Base-by-base conservation (phyloP, 352 stramenopile species). In the Phytopythium oedochilum region DNA sequence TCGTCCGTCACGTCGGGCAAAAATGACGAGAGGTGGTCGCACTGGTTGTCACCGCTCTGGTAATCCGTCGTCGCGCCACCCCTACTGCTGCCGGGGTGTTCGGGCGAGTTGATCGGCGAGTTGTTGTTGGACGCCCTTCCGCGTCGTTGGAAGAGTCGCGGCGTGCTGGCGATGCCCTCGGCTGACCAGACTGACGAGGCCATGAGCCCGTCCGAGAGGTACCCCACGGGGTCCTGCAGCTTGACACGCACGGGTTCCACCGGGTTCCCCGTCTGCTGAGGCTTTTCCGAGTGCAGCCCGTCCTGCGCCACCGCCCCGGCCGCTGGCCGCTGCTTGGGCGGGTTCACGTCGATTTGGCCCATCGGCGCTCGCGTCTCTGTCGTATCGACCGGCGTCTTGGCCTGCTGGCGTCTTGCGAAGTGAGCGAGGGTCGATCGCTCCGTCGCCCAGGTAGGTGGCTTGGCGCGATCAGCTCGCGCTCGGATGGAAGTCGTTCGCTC, bases 241-340 rank as follows among this genome's bases (percentile, higher is more conserved):
- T 83, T 85, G 49, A 85, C 72, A 39, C 68, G 70, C 45, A 77
- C 64, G 46, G 70, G 59, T 59, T 85, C 72, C 8, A 83, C 65
- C 18, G 75, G 68, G 47, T 81, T 76, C 52, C 68, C 70, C 31
- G 66, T 53, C 31, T 74, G 70, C 48, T 62, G 52, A 32, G 64
- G 62, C 51, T 85, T 86, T 35, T 78, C 63, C 32, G 32, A 66
- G 47, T 18, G 46, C 44, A 45, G 44, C 18, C 48, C 52, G 29
- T 50, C 53, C 54, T 59, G 59, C 20, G 51, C 29, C 39, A 40
- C 38, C 4, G 43, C 46, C 5, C 38, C 10, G 15, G 54, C 4
- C 20, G 53, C 54, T 20, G 18, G 36, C 34, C 42, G 45, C 53
- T 57, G 62, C 62, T 79, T 75, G 51, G 61, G 58, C 38, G 75